Base-by-base conservation (phyloP, 2,329 filamentous ascomycete genomes). In the Colletotrichum musicola region DNA sequence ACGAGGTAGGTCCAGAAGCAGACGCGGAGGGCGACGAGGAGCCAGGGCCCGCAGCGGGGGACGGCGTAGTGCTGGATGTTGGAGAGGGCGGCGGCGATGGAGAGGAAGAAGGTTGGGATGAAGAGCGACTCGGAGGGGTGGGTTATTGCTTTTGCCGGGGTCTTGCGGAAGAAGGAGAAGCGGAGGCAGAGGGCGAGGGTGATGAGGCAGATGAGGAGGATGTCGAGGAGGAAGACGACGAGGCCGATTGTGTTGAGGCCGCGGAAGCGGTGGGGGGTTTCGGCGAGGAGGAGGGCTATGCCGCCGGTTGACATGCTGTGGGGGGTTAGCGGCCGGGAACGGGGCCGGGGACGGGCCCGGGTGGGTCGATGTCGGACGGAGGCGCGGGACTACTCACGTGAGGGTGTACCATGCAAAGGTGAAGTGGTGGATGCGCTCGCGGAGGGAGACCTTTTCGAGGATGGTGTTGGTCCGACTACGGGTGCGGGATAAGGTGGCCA, bases 1-100 rank as follows among this genome's bases (percentile, higher is more conserved):
- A 77, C 82, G 44, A 84, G 83, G 75, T 92, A 92, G 7, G 85
- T 77, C 88, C 89, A 92, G 77, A 90, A 92, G 13, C 85, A 77
- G 1, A 89, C 81, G 58, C 85, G 80, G 14, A 90, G 79, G 6
- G 83, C 83, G 35, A 80, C 80, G 3, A 85, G 75, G 4, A 92
- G 82, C 81, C 86, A 86, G 1, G 79, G 72, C 0, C 83, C 84
- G 1, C 79, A 79, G 14, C 79, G 76, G 0, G 83, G 80, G 2
- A 86, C 83, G 14, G 86, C 89, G 71, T 86, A 86, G 44, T 82
- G 80, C 5, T 78, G 73, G 1, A 80, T 83, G 71, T 86, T 84
- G 46, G 85, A 84, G 54, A 92, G 82, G 66, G 90, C 85, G n/a
- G 88, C 86, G 6, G 86, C 84, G 13, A 90, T 73, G 4, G 86